Evolutionary conservation across 2,329 filamentous ascomycete species (phyloP).

Genomic region (Sporothrix protearum): DNA sequence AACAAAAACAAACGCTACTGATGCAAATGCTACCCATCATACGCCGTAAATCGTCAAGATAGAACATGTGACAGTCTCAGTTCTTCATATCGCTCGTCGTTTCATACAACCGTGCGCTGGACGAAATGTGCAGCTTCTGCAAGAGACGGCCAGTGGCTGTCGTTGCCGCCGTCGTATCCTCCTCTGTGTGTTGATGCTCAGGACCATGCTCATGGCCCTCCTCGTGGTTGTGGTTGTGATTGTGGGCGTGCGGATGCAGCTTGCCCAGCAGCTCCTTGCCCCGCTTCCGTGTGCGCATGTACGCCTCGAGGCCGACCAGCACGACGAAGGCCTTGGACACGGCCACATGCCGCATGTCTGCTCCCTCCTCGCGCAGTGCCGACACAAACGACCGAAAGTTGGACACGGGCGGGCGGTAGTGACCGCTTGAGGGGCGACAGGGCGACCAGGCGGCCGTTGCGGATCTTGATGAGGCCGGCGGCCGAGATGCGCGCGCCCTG

Average conservation of each 20-base stretch:
- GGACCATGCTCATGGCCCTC: not conserved
- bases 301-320: slow-evolving; percentile 76
- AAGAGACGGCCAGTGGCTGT: not conserved
- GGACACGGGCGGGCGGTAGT: slow-evolving; percentile 77
- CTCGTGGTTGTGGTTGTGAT: not conserved
- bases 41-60: not conserved
- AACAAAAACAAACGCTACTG: not conserved
- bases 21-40: not conserved
- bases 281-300: slow-evolving; percentile 64
- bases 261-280: slow-evolving; percentile 51
- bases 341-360: slow-evolving; percentile 73
- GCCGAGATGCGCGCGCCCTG: slow-evolving; percentile 77
- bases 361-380: slow-evolving; percentile 66
- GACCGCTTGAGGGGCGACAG: slow-evolving; percentile 71
- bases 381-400: slow-evolving; percentile 82
- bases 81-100: not conserved
- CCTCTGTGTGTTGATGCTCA: slow-evolving; percentile 5
- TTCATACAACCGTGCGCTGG: not conserved
- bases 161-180: not conserved
- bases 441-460: slow-evolving; percentile 70
- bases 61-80: not conserved
- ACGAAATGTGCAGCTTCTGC: slow-evolving; percentile 15
- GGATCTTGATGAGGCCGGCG: slow-evolving; percentile 81
- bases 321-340: slow-evolving; percentile 81
- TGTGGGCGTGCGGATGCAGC: not conserved